Base-by-base conservation (phyloP, 1,139 yeast genomes). In the Debaryomyces nepalensis region DNA sequence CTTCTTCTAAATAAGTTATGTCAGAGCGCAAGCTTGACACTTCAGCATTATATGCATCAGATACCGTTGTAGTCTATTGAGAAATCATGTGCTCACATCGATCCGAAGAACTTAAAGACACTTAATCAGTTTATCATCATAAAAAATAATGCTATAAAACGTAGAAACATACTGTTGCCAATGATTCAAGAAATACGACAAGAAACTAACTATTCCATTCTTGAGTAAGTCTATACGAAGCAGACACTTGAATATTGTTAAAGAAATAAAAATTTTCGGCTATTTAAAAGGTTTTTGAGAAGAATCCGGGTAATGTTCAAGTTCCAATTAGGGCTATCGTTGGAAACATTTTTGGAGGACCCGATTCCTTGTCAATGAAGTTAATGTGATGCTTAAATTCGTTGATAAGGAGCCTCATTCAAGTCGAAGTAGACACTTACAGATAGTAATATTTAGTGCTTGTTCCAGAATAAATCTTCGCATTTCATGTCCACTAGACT, bases 61-160 rank as follows among this genome's bases (percentile, higher is more conserved):
- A 90, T 90, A 90, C 98, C 98, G 98, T 90, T 90, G 97, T 90
- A 90, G 98, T 91, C 97, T 84, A 80, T 82, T 82, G 85, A 82
- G 84, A 81, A 81, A 80, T 79, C 83, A 68, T 79, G 85, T 79
- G 86, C 88, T 77, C 80, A 81, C 90, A 84, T 59, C 55, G 83
- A 73, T 50, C 56, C 57, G 51, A 56, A 50, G 59, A 68, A 64
- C 83, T 78, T 80, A 80, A 70, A 77, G 84, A 77, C 70, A 74
- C 79, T 58, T 50, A 53, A 45, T 59, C 68, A 66, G 51, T 43
- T 60, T 68, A 65, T 77, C 82, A 78, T 76, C 79, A 70, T 55
- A 37, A 49, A 52, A 58, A 37, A 27, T 19, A 26, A 18, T 26
- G 26, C 20, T 19, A 9, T n/a, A 31, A 19, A 2, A 37, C 12